Evolutionary conservation across 2,329 filamentous ascomycete genomes (phyloP).

Genomic region (Pseudocercospora fijiensis): DNA sequence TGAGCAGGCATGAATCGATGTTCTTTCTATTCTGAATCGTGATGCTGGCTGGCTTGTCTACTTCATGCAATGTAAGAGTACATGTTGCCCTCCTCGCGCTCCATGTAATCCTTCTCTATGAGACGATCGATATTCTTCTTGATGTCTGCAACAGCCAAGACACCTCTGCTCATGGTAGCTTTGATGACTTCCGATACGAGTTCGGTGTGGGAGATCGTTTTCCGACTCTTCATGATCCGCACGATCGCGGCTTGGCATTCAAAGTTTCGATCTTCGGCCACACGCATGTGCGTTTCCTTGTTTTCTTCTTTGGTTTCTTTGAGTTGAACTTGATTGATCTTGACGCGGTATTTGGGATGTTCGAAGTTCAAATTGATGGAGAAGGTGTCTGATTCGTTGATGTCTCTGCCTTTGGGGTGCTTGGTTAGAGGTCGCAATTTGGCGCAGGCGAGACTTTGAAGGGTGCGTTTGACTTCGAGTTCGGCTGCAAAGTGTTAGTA

Average conservation of each 20-base stretch:
- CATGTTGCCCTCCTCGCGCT: conserved; percentile 67
- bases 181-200: conserved; percentile 89
- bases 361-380: conserved; percentile 74
- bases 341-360: conserved; percentile 83
- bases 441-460: conserved; percentile 92
- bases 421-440: conserved; percentile 82
- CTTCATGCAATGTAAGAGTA: conserved; percentile 50
- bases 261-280: conserved; percentile 85
- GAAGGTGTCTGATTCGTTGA: conserved; percentile 77
- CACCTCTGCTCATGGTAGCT: conserved; percentile 81
- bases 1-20: background rate
- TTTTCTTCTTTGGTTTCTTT: conserved; percentile 96
- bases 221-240: conserved; percentile 92
- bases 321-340: conserved; percentile 98
- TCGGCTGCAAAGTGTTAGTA: conserved; percentile 53
- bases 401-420: conserved; percentile 74
- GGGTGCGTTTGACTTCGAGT: conserved; percentile 78
- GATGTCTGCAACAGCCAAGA: conserved; percentile 80
- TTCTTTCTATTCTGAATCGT: background rate
- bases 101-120: conserved; percentile 92
- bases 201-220: conserved; percentile 81
- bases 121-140: conserved; percentile 97
- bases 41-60: background rate
- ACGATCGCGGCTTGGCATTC: conserved; percentile 98
- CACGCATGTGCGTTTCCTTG: conserved; percentile 85